Percentiles rank a stretch among this genome's conserved stretches.
These are phyloP conservation scores for Tylopilus subfusipes DNA, from an alignment of 768 basidiomycete genomes.

Conservation along the genomic window DNA sequence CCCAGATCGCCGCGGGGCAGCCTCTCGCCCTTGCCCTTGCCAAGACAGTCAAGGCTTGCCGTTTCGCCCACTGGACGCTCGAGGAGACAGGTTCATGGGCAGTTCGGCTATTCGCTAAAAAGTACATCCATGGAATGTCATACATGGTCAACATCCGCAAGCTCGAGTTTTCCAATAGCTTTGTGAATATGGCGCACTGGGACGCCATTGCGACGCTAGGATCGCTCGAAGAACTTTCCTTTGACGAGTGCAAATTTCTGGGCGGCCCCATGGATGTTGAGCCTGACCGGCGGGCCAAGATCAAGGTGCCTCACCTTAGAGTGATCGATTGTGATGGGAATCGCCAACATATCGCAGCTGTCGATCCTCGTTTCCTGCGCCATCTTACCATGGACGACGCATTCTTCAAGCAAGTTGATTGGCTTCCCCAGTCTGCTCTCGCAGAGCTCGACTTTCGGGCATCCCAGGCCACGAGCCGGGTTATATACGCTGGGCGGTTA, in stretches of 20 bases:
- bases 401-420: background rate
- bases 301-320: conserved; percentile 5
- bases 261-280: background rate
- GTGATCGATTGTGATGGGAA: background rate
- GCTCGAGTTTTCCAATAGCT: conserved; percentile 6
- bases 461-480: no score
- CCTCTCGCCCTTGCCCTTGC: conserved; percentile 32
- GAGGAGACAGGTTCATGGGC: background rate
- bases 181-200: conserved; percentile 16
- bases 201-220: conserved; percentile 3
- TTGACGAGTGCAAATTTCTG: background rate
- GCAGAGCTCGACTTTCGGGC: background rate
- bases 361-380: background rate
- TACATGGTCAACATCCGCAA: conserved; percentile 19
- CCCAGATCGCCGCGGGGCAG: conserved; percentile 23
- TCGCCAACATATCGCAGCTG: background rate
- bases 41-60: conserved; percentile 26
- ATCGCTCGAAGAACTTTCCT: conserved; percentile 17
- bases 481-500: no score
- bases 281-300: background rate
- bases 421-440: background rate
- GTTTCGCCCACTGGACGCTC: conserved; percentile 2
- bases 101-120: background rate
- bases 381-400: background rate
- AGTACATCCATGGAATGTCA: conserved; percentile 2